Base-by-base conservation (phyloP, 805 yeast genomes). In the Suhomyces vadensis region DNA sequence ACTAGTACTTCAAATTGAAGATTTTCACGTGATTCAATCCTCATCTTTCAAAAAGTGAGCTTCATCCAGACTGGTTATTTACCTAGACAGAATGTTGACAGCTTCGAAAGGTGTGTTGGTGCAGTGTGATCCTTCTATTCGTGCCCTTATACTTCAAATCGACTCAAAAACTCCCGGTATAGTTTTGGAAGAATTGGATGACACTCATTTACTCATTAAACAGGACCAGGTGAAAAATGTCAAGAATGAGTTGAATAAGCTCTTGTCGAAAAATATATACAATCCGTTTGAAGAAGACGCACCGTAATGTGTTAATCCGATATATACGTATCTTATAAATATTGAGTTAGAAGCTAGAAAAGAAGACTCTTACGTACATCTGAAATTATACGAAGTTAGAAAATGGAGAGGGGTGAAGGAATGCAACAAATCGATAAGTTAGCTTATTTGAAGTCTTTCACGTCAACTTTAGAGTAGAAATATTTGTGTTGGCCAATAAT, bases 41-140 rank as follows among this genome's bases (percentile, higher is more conserved):
- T 10, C 26, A 24, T 24, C 26, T n/a, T n/a, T 6, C 25, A 9
- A 23, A 23, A 23, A 23, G 25, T 23, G 25, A 6, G 8, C 25
- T 6, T 6, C 25, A 6, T 6, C 25, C 25, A 23, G 25, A 23
- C 9, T 6, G 8, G 8, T 23, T 23, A 9, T 6, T 23, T 9
- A 4, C 19, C 13, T n/a, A n/a, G n/a, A 5, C 33, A 29, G 14
- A 13, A 72, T 72, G 77, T 69, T 71, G 17, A 65, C 71, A 5
- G 77, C 77, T 9, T 61, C 68, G 37, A 69, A 67, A 49, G 75
- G 77, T 9, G 70, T 69, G 0, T 53, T 72, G 31, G 73, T 72
- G 13, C 73, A 63, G 45, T 72, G 97, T 62, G 99, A 92, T 61
- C 98, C 99, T 1, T 88, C 97, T 1, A 90, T 92, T 50, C 78